These are phyloP conservation scores for Candida sanyiensis DNA, from an alignment of 805 yeast genomes.

Conservation along the genomic window DNA sequence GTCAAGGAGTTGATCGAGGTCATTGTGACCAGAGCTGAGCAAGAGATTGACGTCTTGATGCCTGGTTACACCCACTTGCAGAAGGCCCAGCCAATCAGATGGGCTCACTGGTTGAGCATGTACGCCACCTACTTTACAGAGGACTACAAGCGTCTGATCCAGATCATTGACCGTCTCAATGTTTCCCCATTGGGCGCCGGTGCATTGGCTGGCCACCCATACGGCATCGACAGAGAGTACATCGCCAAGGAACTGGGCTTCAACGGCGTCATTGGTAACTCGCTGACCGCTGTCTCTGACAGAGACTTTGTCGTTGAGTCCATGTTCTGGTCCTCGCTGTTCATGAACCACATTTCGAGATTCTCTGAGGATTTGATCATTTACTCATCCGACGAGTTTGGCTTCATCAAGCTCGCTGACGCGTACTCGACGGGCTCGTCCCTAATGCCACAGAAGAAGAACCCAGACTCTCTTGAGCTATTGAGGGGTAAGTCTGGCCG, in stretches of 20 bases:
- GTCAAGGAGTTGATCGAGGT: conserved; percentile 60
- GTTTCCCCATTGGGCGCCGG: conserved; percentile 93
- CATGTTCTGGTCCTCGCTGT: conserved; percentile 90
- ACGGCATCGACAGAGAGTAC: conserved; percentile 94
- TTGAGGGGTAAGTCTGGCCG: conserved; percentile 97
- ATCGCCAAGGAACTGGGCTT: conserved; percentile 79
- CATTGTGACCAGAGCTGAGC: conserved; percentile 67
- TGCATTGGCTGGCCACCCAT: conserved; percentile 98
- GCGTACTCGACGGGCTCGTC: conserved; percentile 99
- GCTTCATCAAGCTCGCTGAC: conserved; percentile 87
- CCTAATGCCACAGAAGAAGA: conserved; percentile 98
- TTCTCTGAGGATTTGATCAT: conserved; percentile 92
- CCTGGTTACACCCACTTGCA: conserved; percentile 99
- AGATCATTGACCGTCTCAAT: conserved; percentile 77
- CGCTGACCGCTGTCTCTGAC: conserved; percentile 94
- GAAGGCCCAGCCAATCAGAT: conserved; percentile 97
- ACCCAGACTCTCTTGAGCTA: conserved; percentile 93
- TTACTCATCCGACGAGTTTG: conserved; percentile 96
- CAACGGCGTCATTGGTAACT: conserved; percentile 84
- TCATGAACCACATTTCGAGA: conserved; percentile 93
- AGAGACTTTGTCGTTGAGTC: conserved; percentile 96
- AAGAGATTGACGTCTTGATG: conserved; percentile 89
- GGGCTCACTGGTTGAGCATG: conserved; percentile 96
- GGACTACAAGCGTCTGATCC: conserved; percentile 79
- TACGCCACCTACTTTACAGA: conserved; percentile 93